Percentiles rank a stretch among this genome's conserved stretches.
These are phyloP conservation scores for Syzygium grande DNA, from an alignment of 345 rosid species.

Conservation along the genomic window DNA sequence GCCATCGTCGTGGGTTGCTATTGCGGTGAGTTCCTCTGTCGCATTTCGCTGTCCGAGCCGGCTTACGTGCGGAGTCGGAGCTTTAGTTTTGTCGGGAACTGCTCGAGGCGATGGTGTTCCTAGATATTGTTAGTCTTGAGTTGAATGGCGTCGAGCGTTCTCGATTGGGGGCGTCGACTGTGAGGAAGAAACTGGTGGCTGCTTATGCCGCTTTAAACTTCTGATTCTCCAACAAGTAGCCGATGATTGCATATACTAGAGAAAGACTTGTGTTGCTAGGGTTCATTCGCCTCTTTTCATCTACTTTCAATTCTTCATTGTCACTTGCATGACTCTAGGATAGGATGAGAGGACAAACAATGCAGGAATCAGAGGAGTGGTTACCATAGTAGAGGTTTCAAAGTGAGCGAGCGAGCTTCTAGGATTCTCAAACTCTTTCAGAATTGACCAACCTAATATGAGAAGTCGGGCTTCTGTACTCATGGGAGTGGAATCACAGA, in stretches of 20 bases:
- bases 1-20: conserved; percentile 69
- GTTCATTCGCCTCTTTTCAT: not conserved
- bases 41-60: not conserved
- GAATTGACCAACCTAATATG: not conserved
- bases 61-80: not conserved
- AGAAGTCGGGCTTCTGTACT: not conserved
- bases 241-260: not conserved
- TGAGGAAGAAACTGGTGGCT: not conserved
- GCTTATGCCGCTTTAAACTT: not conserved
- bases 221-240: not conserved
- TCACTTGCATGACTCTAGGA: not conserved
- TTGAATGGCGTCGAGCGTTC: not conserved
- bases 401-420: not conserved
- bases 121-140: not conserved
- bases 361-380: not conserved
- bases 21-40: conserved; percentile 40
- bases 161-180: accelerated
- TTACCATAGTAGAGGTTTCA: not conserved
- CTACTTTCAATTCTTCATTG: not conserved
- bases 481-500: not conserved
- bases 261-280: not conserved
- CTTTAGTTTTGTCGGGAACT: not conserved
- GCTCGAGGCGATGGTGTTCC: not conserved
- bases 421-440: not conserved
- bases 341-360: not conserved